Evolutionary conservation across 805 yeast genomes (phyloP).

Genomic region (Lipomyces orientalis): DNA sequence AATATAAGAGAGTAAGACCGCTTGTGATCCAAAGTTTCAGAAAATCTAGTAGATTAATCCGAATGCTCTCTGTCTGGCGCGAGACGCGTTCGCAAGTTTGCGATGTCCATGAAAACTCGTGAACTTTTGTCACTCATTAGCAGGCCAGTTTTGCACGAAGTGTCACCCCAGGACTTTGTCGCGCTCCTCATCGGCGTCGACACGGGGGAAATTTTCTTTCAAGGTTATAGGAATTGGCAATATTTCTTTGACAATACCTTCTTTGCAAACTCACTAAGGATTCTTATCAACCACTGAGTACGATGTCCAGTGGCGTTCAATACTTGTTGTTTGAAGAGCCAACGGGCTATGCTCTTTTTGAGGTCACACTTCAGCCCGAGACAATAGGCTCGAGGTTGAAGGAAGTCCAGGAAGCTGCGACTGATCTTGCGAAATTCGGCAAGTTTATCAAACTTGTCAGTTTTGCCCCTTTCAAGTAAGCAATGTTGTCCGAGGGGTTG

Average conservation of each 20-base stretch:
- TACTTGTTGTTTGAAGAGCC: conserved; percentile 97
- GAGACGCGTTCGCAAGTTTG: background rate
- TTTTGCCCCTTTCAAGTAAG: conserved; percentile 88
- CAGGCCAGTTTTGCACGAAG: background rate
- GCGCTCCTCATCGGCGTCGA: background rate
- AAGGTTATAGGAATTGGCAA: background rate
- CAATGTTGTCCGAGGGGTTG: background rate
- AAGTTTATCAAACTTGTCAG: conserved; percentile 92
- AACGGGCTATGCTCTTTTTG: conserved; percentile 96
- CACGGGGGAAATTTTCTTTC: background rate
- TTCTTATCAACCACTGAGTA: background rate
- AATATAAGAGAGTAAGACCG: background rate
- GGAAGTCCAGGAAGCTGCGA: conserved; percentile 91
- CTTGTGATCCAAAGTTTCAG: background rate
- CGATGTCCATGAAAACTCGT: background rate
- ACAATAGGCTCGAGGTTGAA: conserved; percentile 87
- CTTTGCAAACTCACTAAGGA: background rate
- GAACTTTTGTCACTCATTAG: background rate
- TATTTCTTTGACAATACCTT: background rate
- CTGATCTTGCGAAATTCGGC: conserved; percentile 84
- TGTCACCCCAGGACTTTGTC: background rate
- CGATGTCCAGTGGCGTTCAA: conserved; percentile 58
- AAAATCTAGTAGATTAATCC: background rate
- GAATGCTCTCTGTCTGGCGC: background rate
- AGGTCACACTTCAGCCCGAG: conserved; percentile 92